Base-by-base conservation (phyloP, 2,329 filamentous ascomycete genomes). In the Apiospora phragmitis region DNA sequence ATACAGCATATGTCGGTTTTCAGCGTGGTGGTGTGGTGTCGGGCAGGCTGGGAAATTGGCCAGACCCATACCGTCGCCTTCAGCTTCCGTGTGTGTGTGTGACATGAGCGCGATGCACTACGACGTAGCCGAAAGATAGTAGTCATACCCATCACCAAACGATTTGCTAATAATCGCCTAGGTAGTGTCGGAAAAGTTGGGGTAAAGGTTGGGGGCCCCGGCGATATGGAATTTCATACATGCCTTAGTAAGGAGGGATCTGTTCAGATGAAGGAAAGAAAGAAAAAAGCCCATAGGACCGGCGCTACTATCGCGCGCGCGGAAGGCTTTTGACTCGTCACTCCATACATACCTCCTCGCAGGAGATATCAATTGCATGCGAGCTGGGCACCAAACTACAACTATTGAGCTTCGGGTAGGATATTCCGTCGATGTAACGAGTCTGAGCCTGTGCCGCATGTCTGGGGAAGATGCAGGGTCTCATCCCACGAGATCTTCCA, bases 131-230 rank as follows among this genome's bases (percentile, higher is more conserved):
- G 18, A 38, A 62, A 62, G 32, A 62, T 62, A 55, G 67, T 49
- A 49, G 67, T 68, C 67, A 68, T 51, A 45, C 29, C n/a, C 67
- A 68, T 68, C 43, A 68, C 43, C 45, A 68, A 68, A 68, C 41
- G 45, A 68, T 68, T 68, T 68, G 67, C 67, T 55, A 68, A 68
- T 24, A 38, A 38, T 49, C 35, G 42, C 65, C 42, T 14, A n/a
- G 65, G 42, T 38, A 32, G 24, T n/a, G 42, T 67, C 26, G 65
- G 12, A 47, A 29, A 47, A 67, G 24, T 47, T 47, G 41, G 65
- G 65, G 24, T 32, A 45, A 32, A 18, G 18, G 65, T 47, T 45
- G 29, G 65, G 62, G 65, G 47, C 24, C 67, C 67, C 24, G 35
- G 65, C n/a, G 42, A 47, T 35, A 47, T 45, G 65, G 42, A 67